Conservation (phyloP, 768 basidiomycete species). For the Phanerochaete sordida region DNA sequence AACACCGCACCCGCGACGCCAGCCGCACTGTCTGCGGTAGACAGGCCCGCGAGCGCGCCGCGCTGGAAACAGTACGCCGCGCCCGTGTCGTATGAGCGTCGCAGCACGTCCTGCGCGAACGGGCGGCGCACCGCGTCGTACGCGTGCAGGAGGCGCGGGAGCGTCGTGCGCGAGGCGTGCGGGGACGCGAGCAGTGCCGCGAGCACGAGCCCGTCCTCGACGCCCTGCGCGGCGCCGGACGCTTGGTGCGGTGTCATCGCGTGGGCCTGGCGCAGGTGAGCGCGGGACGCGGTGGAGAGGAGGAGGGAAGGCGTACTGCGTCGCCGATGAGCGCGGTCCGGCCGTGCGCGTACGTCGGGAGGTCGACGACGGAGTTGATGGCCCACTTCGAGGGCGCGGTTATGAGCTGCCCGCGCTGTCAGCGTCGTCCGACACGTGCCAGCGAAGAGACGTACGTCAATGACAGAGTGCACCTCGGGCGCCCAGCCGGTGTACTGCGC, state of each 20-base stretch:
- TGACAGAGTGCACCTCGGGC: constrained; percentile 13
- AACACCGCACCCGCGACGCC: background rate
- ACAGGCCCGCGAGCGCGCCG: background rate
- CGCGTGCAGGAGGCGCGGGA: constrained; percentile 24
- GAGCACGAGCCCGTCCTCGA: constrained; percentile 11
- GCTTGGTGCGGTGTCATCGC: constrained; percentile 17
- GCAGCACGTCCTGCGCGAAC: constrained; percentile 22
- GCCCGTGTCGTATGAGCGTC: constrained; percentile 9
- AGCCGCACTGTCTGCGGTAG: background rate
- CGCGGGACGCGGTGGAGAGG: background rate
- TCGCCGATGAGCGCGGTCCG: constrained; percentile 25
- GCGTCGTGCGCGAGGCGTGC: constrained; percentile 10
- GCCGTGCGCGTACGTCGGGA: constrained; percentile 23
- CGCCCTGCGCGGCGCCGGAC: constrained; percentile 13
- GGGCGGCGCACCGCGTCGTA: constrained; percentile 32
- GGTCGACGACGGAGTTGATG: constrained; percentile 14
- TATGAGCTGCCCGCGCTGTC: constrained; percentile 6
- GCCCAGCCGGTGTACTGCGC: constrained; percentile 19
- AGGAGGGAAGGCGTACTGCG: constrained; percentile 18
- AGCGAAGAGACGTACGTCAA: constrained; percentile 15
- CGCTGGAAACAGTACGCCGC: background rate
- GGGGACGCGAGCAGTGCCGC: background rate
- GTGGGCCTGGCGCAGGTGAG: constrained; percentile 6
- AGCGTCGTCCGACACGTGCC: background rate
- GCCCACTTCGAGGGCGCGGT: constrained; percentile 19